phyloP scores from a whole-genome alignment of 2,329 filamentous ascomycete species.

The Clonostachys solani region DNA sequence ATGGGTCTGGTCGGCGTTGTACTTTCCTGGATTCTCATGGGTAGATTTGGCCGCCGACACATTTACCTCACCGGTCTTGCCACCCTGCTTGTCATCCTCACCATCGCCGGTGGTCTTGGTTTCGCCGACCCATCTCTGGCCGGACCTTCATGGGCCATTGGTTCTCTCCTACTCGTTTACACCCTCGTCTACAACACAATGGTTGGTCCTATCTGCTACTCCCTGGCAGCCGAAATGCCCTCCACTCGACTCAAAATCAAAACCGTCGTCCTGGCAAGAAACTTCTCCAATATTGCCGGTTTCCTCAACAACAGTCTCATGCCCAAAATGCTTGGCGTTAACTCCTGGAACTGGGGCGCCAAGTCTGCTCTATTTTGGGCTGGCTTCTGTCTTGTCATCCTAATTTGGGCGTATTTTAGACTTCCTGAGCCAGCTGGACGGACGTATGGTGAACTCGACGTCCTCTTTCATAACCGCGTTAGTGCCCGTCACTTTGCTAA shows the following conservation, averaged over 20 bases:
- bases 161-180: constrained; percentile 33
- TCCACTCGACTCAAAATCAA: constrained; percentile 41
- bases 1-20: constrained; percentile 30
- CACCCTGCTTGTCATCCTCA: constrained; percentile 24
- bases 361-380: constrained; percentile 42
- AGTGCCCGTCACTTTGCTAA: constrained; percentile 34
- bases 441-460: constrained; percentile 50
- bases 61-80: constrained; percentile 29
- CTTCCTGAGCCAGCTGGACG: constrained; percentile 50
- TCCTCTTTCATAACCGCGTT: constrained; percentile 43
- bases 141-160: constrained; percentile 27
- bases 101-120: constrained; percentile 28
- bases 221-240: constrained; percentile 59
- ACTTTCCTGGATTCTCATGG: constrained; percentile 31
- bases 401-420: constrained; percentile 47
- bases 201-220: constrained; percentile 66
- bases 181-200: constrained; percentile 34
- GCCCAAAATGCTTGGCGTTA: constrained; percentile 40
- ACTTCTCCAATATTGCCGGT: constrained; percentile 18
- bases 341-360: constrained; percentile 41
- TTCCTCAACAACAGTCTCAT: constrained; percentile 41
- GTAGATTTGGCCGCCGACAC: constrained; percentile 27
- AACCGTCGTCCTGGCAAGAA: constrained; percentile 39
- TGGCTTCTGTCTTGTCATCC: constrained; percentile 35
- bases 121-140: constrained; percentile 15